Percentiles rank a stretch among this genome's conserved stretches.
These are phyloP conservation scores for Podosphaera fusca DNA, from an alignment of 2,329 filamentous ascomycete genomes.

Conservation along the genomic window DNA sequence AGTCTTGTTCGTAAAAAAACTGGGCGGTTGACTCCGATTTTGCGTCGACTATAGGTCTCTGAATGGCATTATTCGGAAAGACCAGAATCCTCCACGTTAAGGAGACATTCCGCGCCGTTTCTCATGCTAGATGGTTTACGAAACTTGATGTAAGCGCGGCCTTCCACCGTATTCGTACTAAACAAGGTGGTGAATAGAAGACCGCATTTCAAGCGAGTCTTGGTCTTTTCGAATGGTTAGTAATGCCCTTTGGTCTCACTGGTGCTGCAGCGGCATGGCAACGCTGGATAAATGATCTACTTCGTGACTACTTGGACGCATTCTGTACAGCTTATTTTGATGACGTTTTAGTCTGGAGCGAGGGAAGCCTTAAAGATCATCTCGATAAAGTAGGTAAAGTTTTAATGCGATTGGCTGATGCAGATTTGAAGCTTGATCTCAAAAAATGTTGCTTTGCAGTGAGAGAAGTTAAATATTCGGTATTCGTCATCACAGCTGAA, in stretches of 20 bases:
- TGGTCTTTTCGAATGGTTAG: neutral
- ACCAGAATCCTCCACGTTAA: neutral
- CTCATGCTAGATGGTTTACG: no score
- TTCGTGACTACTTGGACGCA: neutral
- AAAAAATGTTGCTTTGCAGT: no score
- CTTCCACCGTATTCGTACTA: no score
- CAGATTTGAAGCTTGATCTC: no score
- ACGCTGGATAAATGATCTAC: neutral
- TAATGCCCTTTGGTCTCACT: neutral
- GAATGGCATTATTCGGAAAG: neutral
- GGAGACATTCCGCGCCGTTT: no score
- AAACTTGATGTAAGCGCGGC: no score
- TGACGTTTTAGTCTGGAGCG: neutral
- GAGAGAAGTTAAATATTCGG: no score
- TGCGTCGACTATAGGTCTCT: neutral
- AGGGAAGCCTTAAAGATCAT: neutral
- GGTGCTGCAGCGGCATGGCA: neutral
- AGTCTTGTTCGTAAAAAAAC: neutral
- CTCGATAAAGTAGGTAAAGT: neutral
- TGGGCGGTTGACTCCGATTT: neutral
- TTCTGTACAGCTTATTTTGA: neutral
- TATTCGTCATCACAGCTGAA: neutral
- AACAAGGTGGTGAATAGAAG: neutral
- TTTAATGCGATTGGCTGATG: no score
- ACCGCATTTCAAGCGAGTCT: neutral